A percentile compares a stretch with the other conserved stretches of the same genome.
phyloP scores from a whole-genome alignment of 2,329 filamentous ascomycete species.

The Colletotrichum sp. region DNA sequence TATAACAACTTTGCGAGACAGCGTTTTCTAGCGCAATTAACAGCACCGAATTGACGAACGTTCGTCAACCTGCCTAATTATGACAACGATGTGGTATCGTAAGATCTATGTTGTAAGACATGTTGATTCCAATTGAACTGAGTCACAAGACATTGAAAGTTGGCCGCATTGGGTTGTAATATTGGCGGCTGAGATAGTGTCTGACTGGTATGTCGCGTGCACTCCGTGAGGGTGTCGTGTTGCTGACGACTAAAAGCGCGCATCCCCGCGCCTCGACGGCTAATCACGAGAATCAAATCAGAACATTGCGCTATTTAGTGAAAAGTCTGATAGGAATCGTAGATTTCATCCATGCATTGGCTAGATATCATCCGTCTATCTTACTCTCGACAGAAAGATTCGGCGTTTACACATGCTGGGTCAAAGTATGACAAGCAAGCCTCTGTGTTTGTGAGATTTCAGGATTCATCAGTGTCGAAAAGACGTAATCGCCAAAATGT shows the following conservation, averaged over 20 bases:
- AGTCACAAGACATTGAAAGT: background rate
- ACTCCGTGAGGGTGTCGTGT: background rate
- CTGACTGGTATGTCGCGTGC: background rate
- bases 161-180: background rate
- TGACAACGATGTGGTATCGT: background rate
- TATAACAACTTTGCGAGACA: background rate
- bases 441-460: background rate
- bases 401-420: background rate
- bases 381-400: background rate
- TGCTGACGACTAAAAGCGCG: background rate
- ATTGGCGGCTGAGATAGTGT: background rate
- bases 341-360: background rate
- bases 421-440: background rate
- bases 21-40: background rate
- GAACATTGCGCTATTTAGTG: background rate
- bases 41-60: background rate
- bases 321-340: background rate
- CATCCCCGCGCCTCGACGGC: background rate
- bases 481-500: background rate
- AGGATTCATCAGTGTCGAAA: background rate
- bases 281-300: background rate
- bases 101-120: background rate
- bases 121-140: background rate
- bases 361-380: background rate
- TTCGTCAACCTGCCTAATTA: background rate